phyloP scores from a whole-genome alignment of 495 filamentous ascomycete genomes.

The Amorphotheca resinae region DNA sequence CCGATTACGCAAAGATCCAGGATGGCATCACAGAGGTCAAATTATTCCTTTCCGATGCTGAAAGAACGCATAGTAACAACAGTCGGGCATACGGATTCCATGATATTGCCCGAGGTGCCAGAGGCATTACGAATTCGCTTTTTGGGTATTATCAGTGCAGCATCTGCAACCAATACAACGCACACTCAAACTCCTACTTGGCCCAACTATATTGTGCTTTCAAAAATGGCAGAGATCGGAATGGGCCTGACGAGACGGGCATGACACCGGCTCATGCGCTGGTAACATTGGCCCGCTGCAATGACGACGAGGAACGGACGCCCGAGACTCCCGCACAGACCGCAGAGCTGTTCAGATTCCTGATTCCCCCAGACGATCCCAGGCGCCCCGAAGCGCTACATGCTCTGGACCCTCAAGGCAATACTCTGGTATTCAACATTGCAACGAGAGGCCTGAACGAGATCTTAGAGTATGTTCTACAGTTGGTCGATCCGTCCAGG shows the following conservation, averaged over 20 bases:
- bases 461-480: conserved; percentile 11
- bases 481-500: conserved; percentile 5
- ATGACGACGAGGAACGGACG: conserved; percentile 2
- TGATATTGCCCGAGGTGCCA: conserved; percentile 11
- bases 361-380: conserved; percentile 5
- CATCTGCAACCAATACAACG: conserved; percentile 11
- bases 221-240: conserved; percentile 11
- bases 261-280: conserved; percentile 14
- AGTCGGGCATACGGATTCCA: conserved; percentile 12
- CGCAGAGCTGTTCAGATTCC: conserved; percentile 8
- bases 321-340: conserved; percentile 10
- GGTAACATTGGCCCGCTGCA: conserved; percentile 7
- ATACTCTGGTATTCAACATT: conserved; percentile 12
- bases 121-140: conserved; percentile 5
- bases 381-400: conserved; percentile 11
- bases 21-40: conserved; percentile 9
- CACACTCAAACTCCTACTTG: conserved; percentile 14
- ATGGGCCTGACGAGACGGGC: conserved; percentile 13
- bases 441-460: conserved; percentile 12
- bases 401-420: conserved; percentile 12
- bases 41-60: conserved; percentile 1
- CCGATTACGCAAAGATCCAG: conserved; percentile 10
- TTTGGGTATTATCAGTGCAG: conserved; percentile 10
- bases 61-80: background rate
- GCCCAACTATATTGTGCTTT: conserved; percentile 16